phyloP scores from a whole-genome alignment of 176 grass and related monocot genomes.

The Guadua angustifolia region DNA sequence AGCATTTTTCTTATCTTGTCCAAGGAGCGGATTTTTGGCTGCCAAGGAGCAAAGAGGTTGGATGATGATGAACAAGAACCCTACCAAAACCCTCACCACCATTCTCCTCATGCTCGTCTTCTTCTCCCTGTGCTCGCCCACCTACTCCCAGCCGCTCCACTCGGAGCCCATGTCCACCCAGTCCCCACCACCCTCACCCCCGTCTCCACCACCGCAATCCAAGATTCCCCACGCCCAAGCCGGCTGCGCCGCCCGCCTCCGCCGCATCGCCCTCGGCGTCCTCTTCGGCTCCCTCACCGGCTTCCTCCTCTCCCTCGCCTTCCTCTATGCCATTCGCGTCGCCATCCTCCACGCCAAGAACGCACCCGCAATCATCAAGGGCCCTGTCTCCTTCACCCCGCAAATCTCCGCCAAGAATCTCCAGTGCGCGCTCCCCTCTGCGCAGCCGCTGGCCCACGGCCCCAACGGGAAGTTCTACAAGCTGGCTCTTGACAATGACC shows the following conservation, averaged over 20 bases:
- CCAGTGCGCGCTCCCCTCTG: conserved; percentile 57
- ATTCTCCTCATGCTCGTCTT: conserved; percentile 41
- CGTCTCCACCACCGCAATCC: conserved; percentile 36
- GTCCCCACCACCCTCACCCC: conserved; percentile 23
- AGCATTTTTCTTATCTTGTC: not conserved
- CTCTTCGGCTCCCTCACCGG: conserved; percentile 85
- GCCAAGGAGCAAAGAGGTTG: conserved; percentile 43
- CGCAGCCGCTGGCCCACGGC: conserved; percentile 55
- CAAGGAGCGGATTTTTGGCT: not conserved
- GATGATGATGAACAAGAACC: conserved; percentile 56
- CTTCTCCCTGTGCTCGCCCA: conserved; percentile 44
- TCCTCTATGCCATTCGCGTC: conserved; percentile 77
- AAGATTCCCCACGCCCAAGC: conserved; percentile 49
- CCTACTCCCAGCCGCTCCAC: conserved; percentile 60
- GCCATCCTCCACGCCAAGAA: conserved; percentile 72
- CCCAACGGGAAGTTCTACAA: conserved; percentile 70
- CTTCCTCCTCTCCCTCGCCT: conserved; percentile 66
- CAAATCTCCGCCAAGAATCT: conserved; percentile 82
- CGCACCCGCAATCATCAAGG: conserved; percentile 64
- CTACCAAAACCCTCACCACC: conserved; percentile 63
- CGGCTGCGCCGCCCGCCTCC: conserved; percentile 54
- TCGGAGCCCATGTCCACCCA: conserved; percentile 63
- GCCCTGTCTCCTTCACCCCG: conserved; percentile 83
- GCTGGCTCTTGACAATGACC: conserved; percentile 65
- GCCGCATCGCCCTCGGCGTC: conserved; percentile 78